Evolutionary conservation across 2,329 filamentous ascomycete genomes (phyloP).

Genomic region (Neofusicoccum parvum): DNA sequence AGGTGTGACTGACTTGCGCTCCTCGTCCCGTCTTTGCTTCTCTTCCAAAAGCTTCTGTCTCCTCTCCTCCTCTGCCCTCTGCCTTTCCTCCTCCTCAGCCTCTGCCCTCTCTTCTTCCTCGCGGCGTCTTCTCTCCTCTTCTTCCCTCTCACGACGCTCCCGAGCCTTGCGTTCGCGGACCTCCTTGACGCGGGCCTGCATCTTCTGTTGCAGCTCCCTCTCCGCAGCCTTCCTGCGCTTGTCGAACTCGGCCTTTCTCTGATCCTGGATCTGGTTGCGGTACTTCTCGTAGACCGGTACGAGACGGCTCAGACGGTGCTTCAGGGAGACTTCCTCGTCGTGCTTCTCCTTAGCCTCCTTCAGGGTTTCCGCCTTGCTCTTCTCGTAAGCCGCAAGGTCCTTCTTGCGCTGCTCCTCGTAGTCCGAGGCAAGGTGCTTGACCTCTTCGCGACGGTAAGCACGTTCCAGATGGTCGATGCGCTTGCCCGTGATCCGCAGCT

Average conservation of each 20-base stretch:
- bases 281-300: slow-evolving; percentile 84
- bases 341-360: slow-evolving; percentile 84
- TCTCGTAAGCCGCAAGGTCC: slow-evolving; percentile 80
- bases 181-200: slow-evolving; percentile 84
- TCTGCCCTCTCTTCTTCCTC: slow-evolving; percentile 85
- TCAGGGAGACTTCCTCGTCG: slow-evolving; percentile 87
- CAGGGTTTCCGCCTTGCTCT: slow-evolving; percentile 74
- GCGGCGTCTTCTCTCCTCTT: slow-evolving; percentile 72
- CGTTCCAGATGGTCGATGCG: slow-evolving; percentile 96
- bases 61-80: slow-evolving; percentile 76
- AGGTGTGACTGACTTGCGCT: slow-evolving; percentile 55
- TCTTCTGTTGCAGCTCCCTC: slow-evolving; percentile 89
- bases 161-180: slow-evolving; percentile 78
- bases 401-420: slow-evolving; percentile 79
- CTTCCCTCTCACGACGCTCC: slow-evolving; percentile 83
- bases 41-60: slow-evolving; percentile 74
- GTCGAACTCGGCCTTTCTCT: slow-evolving; percentile 93
- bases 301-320: slow-evolving; percentile 85
- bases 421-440: slow-evolving; percentile 85
- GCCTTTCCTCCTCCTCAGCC: slow-evolving; percentile 84
- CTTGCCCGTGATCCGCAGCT: slow-evolving; percentile 88
- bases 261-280: slow-evolving; percentile 78
- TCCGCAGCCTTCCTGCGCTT: slow-evolving; percentile 89
- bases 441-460: slow-evolving; percentile 92
- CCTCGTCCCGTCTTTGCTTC: slow-evolving; percentile 60